Percentiles rank a stretch among this genome's conserved stretches.
Evolutionary conservation across 257 asterid genomes (phyloP).

Genomic region (Asclepias syriaca): DNA sequence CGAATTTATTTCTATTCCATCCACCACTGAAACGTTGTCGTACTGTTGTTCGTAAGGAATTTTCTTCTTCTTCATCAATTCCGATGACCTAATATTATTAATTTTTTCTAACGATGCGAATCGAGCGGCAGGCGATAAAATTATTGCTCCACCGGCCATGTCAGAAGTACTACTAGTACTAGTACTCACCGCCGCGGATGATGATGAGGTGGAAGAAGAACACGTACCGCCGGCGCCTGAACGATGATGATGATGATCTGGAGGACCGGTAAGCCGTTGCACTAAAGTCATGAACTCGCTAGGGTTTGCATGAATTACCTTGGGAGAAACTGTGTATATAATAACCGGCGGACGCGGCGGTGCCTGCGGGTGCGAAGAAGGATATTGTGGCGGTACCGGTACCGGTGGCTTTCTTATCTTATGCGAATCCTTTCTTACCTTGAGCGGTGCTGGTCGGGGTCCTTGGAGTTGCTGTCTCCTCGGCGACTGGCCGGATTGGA

Average conservation of each 20-base stretch:
- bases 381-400: conserved; percentile 37
- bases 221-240: too few species aligned
- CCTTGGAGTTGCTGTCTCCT: conserved; percentile 66
- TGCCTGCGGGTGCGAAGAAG: conserved; percentile 19
- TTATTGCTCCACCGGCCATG: conserved; percentile 25
- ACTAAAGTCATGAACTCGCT: conserved; percentile 95
- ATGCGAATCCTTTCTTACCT: conserved; percentile 72
- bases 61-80: conserved; percentile 28
- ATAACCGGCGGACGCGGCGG: conserved; percentile 83
- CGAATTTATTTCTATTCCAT: conserved; percentile 32
- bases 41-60: conserved; percentile 12
- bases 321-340: conserved; percentile 91
- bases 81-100: conserved; percentile 14
- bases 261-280: conserved; percentile 76
- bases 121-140: conserved; percentile 76
- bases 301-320: conserved; percentile 89
- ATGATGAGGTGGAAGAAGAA: conserved; percentile 17
- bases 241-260: neutral
- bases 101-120: conserved; percentile 68
- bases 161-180: conserved; percentile 9
- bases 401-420: conserved; percentile 79
- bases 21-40: conserved; percentile 20
- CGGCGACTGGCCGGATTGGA: conserved; percentile 49
- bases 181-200: neutral
- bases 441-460: conserved; percentile 81